Evolutionary conservation across 495 filamentous ascomycete species (phyloP).

Genomic region (Tuber aestivum): DNA sequence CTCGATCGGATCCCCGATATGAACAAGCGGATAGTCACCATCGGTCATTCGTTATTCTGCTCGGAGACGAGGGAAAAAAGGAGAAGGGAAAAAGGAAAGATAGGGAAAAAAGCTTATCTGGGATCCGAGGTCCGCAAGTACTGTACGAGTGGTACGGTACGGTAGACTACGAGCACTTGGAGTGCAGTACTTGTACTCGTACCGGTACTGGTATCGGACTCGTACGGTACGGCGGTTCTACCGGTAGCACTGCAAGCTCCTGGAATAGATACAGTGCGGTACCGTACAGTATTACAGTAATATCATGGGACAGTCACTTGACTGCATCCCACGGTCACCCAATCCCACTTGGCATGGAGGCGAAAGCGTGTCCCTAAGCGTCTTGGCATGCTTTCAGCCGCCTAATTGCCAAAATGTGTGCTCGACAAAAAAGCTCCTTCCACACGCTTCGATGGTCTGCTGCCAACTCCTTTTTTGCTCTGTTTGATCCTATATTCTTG

Average conservation of each 20-base stretch:
- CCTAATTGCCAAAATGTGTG: background rate
- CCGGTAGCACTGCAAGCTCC: background rate
- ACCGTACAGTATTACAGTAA: no score
- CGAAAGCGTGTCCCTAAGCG: slow-evolving; percentile 32
- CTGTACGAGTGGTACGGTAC: no score
- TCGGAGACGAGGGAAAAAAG: background rate
- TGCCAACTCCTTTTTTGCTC: background rate
- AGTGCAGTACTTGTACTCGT: no score
- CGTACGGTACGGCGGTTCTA: no score
- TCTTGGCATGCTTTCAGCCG: slow-evolving; percentile 32
- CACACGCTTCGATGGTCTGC: background rate
- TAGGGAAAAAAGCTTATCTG: background rate
- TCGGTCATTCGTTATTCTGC: slow-evolving; percentile 2
- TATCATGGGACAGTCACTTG: background rate
- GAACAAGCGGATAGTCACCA: background rate
- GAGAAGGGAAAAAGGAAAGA: background rate
- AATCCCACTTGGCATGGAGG: slow-evolving; percentile 2
- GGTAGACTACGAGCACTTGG: no score
- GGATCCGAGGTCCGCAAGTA: background rate
- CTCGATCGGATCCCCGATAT: slow-evolving; percentile 5
- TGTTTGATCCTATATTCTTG: background rate
- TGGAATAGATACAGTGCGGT: no score
- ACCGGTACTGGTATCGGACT: no score
- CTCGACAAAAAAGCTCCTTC: background rate
- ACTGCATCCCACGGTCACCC: background rate